Evolutionary conservation across 2,329 filamentous ascomycete genomes (phyloP), one percentile per base, ranked within the genome.

Genomic region (Metarhizium anisopliae): DNA sequence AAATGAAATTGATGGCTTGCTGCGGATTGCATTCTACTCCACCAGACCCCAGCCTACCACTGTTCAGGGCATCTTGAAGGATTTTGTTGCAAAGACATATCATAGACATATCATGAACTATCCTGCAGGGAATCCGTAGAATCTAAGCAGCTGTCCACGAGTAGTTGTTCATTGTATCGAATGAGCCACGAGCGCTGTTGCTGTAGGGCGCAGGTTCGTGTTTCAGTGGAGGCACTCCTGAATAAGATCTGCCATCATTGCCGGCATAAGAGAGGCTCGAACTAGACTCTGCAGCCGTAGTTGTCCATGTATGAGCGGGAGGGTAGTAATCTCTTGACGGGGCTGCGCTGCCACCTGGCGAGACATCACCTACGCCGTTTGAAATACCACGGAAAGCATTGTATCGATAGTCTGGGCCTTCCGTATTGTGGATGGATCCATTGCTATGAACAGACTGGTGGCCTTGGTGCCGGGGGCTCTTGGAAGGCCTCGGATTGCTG

Each of bases 371-470:
- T 47, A 71, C 56, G 45, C 61, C 64, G 6, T 61, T 55, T 51
- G 60, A 64, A 6, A 68, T 64, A 4, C 65, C 58, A 13, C 66
- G 63, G 56, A 70, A 74, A 2, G 79, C 74, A 2, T 78, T 77
- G 59, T 83, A 84, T 53, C 81, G 76, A 64, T 84, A 84, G 62
- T 84, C 81, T 0, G 78, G 70, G 4, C 74, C 65, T 45, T 81
- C 79, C 6, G 49, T 75, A 63, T 74, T 75, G 40, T 72, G 69
- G 36, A 80, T 69, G 25, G 80, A 79, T 43, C 73, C 70, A 13
- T 69, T 67, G 62, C 76, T 77, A 57, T 80, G 77, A 38, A 82
- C 71, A 1, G 80, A 81, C 52, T 78, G 77, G 59, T 83, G 78
- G 64, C 73, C 77, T 11, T 70, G 72, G 57, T 82, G 77, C 2